Conservation (phyloP, 2,329 filamentous ascomycete genomes). For the Trichophyton rubrum region DNA sequence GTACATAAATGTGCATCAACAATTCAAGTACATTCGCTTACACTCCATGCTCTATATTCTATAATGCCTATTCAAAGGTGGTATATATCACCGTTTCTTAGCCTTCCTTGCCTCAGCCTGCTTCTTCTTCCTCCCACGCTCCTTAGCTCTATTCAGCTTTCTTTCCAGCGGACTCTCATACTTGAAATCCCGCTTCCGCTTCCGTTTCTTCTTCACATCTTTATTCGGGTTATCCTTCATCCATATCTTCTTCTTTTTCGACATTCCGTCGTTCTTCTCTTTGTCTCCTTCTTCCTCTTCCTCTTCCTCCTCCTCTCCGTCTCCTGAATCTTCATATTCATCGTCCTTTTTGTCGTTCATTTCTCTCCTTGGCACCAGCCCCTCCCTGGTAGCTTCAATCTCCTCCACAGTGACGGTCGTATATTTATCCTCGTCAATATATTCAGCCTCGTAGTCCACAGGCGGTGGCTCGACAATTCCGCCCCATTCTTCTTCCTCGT, state of each 20-base stretch:
- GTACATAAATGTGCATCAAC: background rate
- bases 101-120: conserved; percentile 47
- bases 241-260: conserved; percentile 33
- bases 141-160: conserved; percentile 46
- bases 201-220: conserved; percentile 47
- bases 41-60: background rate
- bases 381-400: conserved; percentile 65
- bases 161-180: conserved; percentile 85
- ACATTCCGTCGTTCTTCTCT: conserved; percentile 15
- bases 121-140: conserved; percentile 58
- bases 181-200: conserved; percentile 81
- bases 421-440: conserved; percentile 90
- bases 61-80: background rate
- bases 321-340: conserved; percentile 14
- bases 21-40: background rate
- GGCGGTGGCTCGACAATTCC: conserved; percentile 46
- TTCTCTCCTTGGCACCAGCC: conserved; percentile 42
- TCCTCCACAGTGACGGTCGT: conserved; percentile 91
- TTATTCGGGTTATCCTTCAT: conserved; percentile 39
- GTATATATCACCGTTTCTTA: conserved; percentile 9
- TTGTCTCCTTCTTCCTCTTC: conserved; percentile 16
- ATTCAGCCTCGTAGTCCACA: conserved; percentile 78
- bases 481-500: conserved; percentile 48
- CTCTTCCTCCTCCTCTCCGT: conserved; percentile 19
- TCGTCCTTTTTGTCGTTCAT: conserved; percentile 17